Conservation (phyloP, 2,329 filamentous ascomycete species). For the Tolypocladium inflatum region DNA sequence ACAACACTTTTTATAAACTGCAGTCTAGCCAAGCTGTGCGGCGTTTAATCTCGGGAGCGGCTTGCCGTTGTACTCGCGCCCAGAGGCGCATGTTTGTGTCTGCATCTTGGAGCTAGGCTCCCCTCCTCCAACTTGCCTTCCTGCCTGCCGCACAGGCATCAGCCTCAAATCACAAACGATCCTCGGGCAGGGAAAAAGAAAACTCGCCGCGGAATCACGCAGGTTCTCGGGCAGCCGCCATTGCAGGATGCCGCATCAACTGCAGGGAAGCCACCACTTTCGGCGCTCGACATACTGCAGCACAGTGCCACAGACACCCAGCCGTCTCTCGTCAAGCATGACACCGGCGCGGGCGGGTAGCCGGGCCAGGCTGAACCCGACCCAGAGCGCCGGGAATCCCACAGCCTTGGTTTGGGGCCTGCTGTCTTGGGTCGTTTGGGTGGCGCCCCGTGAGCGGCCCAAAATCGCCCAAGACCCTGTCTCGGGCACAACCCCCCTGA, state of each 20-base stretch:
- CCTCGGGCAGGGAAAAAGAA: slow-evolving; percentile 2
- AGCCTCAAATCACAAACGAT: neutral
- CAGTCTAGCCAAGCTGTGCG: neutral
- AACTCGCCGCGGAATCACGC: neutral
- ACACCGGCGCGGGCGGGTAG: neutral
- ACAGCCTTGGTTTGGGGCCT: neutral
- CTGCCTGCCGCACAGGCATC: neutral
- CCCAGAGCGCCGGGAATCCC: slow-evolving; percentile 6
- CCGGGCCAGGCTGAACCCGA: neutral
- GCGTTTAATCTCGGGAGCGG: neutral
- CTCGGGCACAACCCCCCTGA: neutral
- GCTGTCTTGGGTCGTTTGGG: neutral
- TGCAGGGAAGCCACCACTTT: neutral
- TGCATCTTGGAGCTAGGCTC: neutral
- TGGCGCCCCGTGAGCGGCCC: neutral
- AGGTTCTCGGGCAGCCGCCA: neutral
- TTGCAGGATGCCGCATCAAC: neutral
- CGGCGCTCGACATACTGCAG: neutral
- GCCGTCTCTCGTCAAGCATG: neutral
- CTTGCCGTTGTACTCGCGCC: neutral
- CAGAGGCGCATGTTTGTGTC: neutral
- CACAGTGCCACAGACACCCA: neutral
- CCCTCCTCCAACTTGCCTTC: neutral
- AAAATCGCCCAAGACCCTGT: neutral
- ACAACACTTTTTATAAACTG: neutral